Conservation (phyloP, 2,329 filamentous ascomycete genomes). For the Diplocarpon rosae region DNA sequence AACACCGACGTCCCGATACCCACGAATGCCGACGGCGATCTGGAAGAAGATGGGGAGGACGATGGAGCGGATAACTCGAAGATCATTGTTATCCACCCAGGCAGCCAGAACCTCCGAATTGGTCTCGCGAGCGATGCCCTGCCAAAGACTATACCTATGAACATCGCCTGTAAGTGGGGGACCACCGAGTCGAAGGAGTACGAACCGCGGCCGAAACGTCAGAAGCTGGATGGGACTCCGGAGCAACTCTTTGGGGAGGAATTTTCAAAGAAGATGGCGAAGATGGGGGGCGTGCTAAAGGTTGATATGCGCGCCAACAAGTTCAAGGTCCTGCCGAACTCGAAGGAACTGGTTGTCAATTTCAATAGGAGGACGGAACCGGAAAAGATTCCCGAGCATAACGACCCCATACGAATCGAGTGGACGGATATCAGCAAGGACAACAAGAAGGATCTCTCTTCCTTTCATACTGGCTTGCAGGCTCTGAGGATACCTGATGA, state of each 20-base stretch:
- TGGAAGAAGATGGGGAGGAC: constrained; percentile 39
- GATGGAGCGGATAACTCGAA: constrained; percentile 69
- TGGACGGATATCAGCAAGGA: constrained; percentile 75
- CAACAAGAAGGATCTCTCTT: constrained; percentile 48
- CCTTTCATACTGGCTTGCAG: constrained; percentile 68
- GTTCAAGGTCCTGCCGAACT: constrained; percentile 91
- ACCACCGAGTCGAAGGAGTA: constrained; percentile 76
- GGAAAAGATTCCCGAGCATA: constrained; percentile 86
- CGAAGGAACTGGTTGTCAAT: constrained; percentile 88
- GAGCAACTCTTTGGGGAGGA: constrained; percentile 87
- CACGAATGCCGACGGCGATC: constrained; percentile 41
- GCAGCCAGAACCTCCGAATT: constrained; percentile 89
- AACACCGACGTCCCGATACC: constrained; percentile 53
- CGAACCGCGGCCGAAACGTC: constrained; percentile 64
- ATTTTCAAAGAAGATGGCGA: constrained; percentile 61
- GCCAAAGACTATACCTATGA: constrained; percentile 89
- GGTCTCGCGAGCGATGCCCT: constrained; percentile 92
- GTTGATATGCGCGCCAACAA: constrained; percentile 87
- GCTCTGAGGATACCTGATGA: constrained; percentile 82
- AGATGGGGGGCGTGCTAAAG: constrained; percentile 80
- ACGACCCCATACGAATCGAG: constrained; percentile 85
- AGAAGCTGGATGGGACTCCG: constrained; percentile 41
- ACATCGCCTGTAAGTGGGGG: constrained; percentile 68
- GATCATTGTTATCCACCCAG: constrained; percentile 88
- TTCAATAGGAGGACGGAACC: constrained; percentile 79